Percentiles rank a stretch among this genome's conserved stretches.
Conservation (phyloP, 2,329 filamentous ascomycete species). For the Ceratocystis ficicola region DNA sequence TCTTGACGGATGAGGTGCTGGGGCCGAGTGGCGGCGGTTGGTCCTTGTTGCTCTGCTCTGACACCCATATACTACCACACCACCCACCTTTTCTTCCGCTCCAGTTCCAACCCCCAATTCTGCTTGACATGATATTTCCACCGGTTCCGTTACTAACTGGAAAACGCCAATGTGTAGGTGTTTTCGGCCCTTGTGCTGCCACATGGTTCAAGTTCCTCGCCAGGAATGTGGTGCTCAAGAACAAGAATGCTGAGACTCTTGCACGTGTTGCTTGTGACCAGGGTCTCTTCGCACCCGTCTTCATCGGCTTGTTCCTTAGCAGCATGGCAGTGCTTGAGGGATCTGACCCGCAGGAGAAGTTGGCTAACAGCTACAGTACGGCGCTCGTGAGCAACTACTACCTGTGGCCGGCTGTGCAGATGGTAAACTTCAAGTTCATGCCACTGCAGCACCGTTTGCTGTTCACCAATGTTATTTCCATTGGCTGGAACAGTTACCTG, state of each 20-base stretch:
- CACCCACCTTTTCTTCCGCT: no score
- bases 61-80: no score
- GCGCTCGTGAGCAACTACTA: conserved; percentile 75
- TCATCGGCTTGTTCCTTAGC: conserved; percentile 69
- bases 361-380: conserved; percentile 55
- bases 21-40: not conserved
- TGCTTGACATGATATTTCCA: not conserved
- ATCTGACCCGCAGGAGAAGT: conserved; percentile 47
- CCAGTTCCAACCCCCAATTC: conserved; percentile 5
- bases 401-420: conserved; percentile 77
- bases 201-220: conserved; percentile 78
- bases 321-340: conserved; percentile 79
- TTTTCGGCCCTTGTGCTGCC: conserved; percentile 81
- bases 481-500: conserved; percentile 54
- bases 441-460: conserved; percentile 73
- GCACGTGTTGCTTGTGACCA: conserved; percentile 75
- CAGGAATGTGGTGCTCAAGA: conserved; percentile 50
- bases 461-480: conserved; percentile 70
- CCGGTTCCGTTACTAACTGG: conserved; percentile 7
- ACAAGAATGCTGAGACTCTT: conserved; percentile 56
- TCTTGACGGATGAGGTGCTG: not conserved
- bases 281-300: conserved; percentile 67
- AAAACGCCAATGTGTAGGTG: conserved; percentile 34
- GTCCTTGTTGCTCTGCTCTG: no score
- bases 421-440: conserved; percentile 76